Percentiles rank a stretch among this genome's conserved stretches.
These are phyloP conservation scores for Phialophora verrucosa DNA, from an alignment of 2,329 filamentous ascomycete genomes.

Conservation along the genomic window DNA sequence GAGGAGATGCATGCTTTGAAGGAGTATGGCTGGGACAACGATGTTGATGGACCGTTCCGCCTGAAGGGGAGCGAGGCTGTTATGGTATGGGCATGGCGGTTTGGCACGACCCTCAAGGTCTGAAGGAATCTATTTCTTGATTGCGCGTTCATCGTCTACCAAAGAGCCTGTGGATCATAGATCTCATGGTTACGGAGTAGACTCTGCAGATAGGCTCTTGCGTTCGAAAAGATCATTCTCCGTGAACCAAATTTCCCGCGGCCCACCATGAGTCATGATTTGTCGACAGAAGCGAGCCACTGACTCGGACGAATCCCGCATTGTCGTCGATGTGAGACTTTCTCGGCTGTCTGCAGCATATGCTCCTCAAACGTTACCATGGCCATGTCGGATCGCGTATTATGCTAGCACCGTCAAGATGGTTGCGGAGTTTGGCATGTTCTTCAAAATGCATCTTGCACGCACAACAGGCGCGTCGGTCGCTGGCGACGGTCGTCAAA, in stretches of 20 bases:
- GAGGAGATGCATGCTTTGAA: neutral
- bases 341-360: no score
- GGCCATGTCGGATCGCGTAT: constrained; percentile 22
- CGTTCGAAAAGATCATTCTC: neutral
- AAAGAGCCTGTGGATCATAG: neutral
- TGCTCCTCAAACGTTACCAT: neutral
- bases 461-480: constrained; percentile 36
- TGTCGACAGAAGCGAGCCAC: neutral
- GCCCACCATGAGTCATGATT: neutral
- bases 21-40: neutral
- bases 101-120: neutral
- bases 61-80: neutral
- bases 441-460: constrained; percentile 21
- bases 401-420: constrained; percentile 41
- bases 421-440: constrained; percentile 39
- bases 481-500: constrained; percentile 36
- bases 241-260: neutral
- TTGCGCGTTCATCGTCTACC: neutral
- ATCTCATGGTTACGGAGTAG: neutral
- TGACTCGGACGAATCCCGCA: neutral
- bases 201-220: neutral
- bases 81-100: neutral
- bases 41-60: neutral
- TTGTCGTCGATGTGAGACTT: neutral
- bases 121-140: neutral